Conservation (phyloP, 768 basidiomycete genomes). For the Trametes punicea region DNA sequence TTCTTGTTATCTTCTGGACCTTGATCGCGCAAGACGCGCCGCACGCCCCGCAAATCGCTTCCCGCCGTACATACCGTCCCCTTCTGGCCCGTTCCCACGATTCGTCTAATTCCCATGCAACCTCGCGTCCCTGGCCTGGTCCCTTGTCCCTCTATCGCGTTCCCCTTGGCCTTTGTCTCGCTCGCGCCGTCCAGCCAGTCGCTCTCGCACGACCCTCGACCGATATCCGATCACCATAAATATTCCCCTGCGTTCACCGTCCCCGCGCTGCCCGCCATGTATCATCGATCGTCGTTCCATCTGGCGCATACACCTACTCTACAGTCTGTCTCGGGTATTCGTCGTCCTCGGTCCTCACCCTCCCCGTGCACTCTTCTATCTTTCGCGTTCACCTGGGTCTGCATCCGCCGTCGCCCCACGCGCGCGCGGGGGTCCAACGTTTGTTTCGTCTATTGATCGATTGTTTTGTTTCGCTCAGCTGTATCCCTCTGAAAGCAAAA, state of each 20-base stretch:
- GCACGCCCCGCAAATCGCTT: neutral
- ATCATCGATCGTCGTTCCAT: too few species aligned
- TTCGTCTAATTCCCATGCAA: too few species aligned
- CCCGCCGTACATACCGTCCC: too few species aligned
- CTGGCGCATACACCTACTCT: slow-evolving; percentile 7
- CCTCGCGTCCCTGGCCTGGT: neutral
- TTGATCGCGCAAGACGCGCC: neutral
- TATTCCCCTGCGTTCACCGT: neutral
- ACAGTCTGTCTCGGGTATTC: slow-evolving; percentile 21
- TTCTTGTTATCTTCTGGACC: neutral
- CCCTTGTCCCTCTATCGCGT: neutral
- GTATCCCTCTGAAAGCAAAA: too few species aligned
- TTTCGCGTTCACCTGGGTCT: neutral
- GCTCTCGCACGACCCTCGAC: neutral
- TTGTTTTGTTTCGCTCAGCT: too few species aligned
- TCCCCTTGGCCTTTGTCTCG: neutral
- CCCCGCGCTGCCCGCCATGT: neutral
- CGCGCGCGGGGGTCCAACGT: too few species aligned
- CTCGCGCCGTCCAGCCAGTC: neutral
- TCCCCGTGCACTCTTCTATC: neutral
- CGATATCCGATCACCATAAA: neutral
- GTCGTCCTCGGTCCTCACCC: slow-evolving; percentile 11
- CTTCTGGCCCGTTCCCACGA: too few species aligned
- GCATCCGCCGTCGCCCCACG: neutral
- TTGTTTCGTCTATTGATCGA: too few species aligned